Evolutionary conservation across 2,329 filamentous ascomycete species (phyloP), one percentile per base, ranked within the genome.

Genomic region (Pseudopyricularia cyperi): DNA sequence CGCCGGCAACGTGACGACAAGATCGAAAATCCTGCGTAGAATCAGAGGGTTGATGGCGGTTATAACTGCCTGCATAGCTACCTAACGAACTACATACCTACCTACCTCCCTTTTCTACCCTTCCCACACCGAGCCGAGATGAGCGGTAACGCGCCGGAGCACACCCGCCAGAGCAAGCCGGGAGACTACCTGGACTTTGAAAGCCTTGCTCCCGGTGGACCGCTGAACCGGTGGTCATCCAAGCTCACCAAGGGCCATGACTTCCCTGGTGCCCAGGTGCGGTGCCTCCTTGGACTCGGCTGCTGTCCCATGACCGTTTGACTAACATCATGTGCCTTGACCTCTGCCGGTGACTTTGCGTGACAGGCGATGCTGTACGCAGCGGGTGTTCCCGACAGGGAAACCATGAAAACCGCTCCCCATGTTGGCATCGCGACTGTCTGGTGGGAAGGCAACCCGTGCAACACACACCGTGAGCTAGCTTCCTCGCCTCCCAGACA

Each of bases 391-490:
- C 87, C 89, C 1, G 80, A 89, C 63, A 76, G 81, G 60, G 75
- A 93, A 52, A 81, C 83, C 62, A 95, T 97, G 87, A 90, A 91
- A 69, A 91, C 78, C 53, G 85, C 86, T 51, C 88, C 91, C 12
- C 91, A 97, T 57, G 87, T 97, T 26, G 91, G 91, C 53, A 81
- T 96, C 62, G 85, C 89, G 7, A 89, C 86, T 5, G 87, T 96
- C 4, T 96, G 90, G 90, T 97, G 90, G 90, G 89, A 96, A 68
- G 91, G 91, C 28, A 96, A 96, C 65, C 88, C 91, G 35, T 96
- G 90, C 80, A 95, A 95, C 58, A 71, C 67, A 33, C 69, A 72
- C 60, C 62, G 69, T 72, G 59, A 65, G 67, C 28, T n/a, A n/a
- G n/a, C 42, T 14, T 9, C n/a, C 33, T 35, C 33, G 8, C 15